Evolutionary conservation across 352 stramenopile species (phyloP).

Genomic region (Pythium dissimile): DNA sequence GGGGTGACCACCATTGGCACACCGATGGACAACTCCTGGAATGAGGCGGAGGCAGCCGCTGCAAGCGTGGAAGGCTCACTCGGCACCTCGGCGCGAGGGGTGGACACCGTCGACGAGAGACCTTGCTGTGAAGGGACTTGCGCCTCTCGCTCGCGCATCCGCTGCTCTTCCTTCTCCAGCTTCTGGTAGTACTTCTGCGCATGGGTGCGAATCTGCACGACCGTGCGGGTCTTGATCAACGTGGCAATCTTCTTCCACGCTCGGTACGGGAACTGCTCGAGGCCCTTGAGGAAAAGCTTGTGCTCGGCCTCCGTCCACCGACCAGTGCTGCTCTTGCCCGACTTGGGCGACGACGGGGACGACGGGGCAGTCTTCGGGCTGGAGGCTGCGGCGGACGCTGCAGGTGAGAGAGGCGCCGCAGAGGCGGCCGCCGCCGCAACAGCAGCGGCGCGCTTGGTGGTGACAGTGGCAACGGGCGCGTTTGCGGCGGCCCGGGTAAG

Average conservation of each 20-base stretch:
- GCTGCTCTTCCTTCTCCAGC: slow-evolving; percentile 82
- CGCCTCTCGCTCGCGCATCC: slow-evolving; percentile 65
- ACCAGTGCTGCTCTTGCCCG: slow-evolving; percentile 71
- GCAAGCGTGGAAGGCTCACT: slow-evolving; percentile 1
- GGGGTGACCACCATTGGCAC: not conserved
- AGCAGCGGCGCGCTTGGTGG: slow-evolving; percentile 19
- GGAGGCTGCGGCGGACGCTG: not conserved
- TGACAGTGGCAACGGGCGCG: not conserved
- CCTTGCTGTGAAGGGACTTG: slow-evolving; percentile 22
- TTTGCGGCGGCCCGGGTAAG: not conserved
- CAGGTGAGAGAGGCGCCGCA: not conserved
- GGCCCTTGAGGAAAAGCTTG: slow-evolving; percentile 85
- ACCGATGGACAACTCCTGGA: slow-evolving; percentile 8
- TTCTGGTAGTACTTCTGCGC: slow-evolving; percentile 91
- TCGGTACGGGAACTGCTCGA: slow-evolving; percentile 83
- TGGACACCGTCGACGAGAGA: slow-evolving; percentile 7
- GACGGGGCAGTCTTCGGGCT: slow-evolving; percentile 11
- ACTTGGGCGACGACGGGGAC: slow-evolving; percentile 26
- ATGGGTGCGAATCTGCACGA: slow-evolving; percentile 88
- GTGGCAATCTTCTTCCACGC: slow-evolving; percentile 92
- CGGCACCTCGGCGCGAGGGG: not conserved
- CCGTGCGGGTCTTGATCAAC: slow-evolving; percentile 92
- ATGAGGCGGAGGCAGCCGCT: not conserved
- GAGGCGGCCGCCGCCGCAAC: slow-evolving; percentile 5
- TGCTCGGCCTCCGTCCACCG: slow-evolving; percentile 86